phyloP scores from a whole-genome alignment of 208 protist genomes.

The Herpetomonas samuelpessoai region DNA sequence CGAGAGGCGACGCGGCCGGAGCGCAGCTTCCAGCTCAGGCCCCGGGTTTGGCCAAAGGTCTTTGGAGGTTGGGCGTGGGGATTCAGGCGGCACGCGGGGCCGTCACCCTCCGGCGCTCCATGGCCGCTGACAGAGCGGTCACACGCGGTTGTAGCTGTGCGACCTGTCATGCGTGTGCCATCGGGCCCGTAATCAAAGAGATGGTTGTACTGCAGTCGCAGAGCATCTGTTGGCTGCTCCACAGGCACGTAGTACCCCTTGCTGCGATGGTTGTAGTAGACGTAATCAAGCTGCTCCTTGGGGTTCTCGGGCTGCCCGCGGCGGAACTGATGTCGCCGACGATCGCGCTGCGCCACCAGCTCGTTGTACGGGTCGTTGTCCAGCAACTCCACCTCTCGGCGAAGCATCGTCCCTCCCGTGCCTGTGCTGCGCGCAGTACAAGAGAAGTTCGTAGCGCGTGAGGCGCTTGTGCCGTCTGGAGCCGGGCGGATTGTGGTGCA shows the following conservation, averaged over 20 bases:
- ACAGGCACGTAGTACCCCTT: constrained; percentile 83
- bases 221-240: constrained; percentile 35
- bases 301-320: constrained; percentile 27
- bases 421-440: constrained; percentile 16
- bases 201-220: constrained; percentile 81
- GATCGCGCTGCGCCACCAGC: constrained; percentile 32
- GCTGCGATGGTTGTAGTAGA: constrained; percentile 87
- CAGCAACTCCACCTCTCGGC: constrained; percentile 58
- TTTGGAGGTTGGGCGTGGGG: constrained; percentile 16
- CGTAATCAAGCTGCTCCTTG: constrained; percentile 37
- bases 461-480: background rate
- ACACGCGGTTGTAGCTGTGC: too few relatives aligned
- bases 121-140: too few relatives aligned
- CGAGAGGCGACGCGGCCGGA: constrained; percentile 13
- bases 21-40: background rate
- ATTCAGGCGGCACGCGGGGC: constrained; percentile 2
- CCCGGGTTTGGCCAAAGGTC: constrained; percentile 21
- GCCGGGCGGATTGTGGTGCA: background rate
- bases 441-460: background rate
- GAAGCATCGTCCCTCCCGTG: constrained; percentile 23
- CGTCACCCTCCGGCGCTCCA: too few relatives aligned
- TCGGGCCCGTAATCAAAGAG: constrained; percentile 73
- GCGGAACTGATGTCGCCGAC: constrained; percentile 41
- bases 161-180: constrained; percentile 78
- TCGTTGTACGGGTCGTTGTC: constrained; percentile 38